Base-by-base conservation (phyloP, 106 monocot species). In the Allium sativum region DNA sequence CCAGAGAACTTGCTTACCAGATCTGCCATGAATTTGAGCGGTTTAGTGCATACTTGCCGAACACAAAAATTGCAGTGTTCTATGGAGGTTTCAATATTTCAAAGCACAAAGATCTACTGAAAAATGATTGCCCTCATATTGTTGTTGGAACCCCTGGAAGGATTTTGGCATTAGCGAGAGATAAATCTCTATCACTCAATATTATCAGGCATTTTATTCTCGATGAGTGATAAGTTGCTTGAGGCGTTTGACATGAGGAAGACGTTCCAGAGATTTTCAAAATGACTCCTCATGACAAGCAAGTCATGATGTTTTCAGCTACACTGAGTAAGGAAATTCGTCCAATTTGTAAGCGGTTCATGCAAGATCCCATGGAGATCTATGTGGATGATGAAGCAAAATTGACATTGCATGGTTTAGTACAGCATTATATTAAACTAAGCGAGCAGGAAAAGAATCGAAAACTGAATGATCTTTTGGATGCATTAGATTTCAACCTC, bases 331-430 rank as follows among this genome's bases (percentile, higher is more conserved):
- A 98, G 78, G 98, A 98, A 73, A 98, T 98, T 22, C 91, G 98
- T 3, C 98, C 98, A 50, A 88, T 98, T 73, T 98, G 98, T 82
- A 98, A 98, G 83, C 84, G 72, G 57, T 98, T 98, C 46, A 98
- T 98, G 98, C 98, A 98, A 98, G 98, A 98, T 92, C 92, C 92
- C n/a, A n/a, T n/a, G n/a, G 98, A 98, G 81, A 98, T 98, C 61
- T 98, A 98, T 81, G 98, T 98, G 14, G 98, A 98, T 22, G 98
- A 98, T 74, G 98, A 98, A 65, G 91, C 98, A 45, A 98, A 98
- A 48, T 59, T 98, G 21, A 98, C 98, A 21, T 73, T 98, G 47
- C 98, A 98, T 78, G 98, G 98, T 53, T 61, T 98, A 53, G 98
- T 98, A 45, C 98, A n/a, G n/a, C 98, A 98, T 78, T 98, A 98